Conservation (phyloP, 2,329 filamentous ascomycete genomes). For the Aureobasidium zeae region DNA sequence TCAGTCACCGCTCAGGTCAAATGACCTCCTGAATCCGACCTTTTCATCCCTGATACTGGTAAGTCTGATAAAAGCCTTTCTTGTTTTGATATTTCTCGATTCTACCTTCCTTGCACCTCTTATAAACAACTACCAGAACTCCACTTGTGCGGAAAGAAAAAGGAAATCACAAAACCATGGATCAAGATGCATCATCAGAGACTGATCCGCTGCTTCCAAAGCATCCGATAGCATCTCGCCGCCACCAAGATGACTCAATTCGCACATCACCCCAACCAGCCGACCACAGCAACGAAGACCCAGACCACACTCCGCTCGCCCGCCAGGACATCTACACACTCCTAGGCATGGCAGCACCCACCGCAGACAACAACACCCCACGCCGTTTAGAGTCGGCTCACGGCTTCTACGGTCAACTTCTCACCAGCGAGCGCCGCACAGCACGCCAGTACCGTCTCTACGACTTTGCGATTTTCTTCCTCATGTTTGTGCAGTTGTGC, state of each 20-base stretch:
- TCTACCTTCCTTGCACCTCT: background rate
- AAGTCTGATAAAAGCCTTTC: no score
- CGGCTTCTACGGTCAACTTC: constrained; percentile 24
- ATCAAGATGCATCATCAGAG: constrained; percentile 2
- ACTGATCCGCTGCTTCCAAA: constrained; percentile 12
- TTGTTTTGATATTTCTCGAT: no score
- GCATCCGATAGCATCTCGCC: constrained; percentile 1
- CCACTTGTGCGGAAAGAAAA: no score
- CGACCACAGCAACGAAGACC: constrained; percentile 20
- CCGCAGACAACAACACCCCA: constrained; percentile 19
- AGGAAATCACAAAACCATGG: background rate
- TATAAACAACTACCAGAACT: background rate
- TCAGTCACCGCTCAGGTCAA: constrained; percentile 9
- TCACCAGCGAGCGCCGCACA: constrained; percentile 18
- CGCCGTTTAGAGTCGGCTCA: constrained; percentile 22
- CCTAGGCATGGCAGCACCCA: constrained; percentile 25
- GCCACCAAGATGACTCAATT: background rate
- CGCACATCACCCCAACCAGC: constrained; percentile 8
- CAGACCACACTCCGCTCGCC: constrained; percentile 21
- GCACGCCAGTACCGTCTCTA: constrained; percentile 27
- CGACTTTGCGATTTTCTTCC: constrained; percentile 24
- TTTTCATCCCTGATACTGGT: constrained; percentile 19
- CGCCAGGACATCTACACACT: constrained; percentile 25
- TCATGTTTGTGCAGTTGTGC: constrained; percentile 27
- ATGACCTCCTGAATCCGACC: constrained; percentile 14